Percentiles rank a stretch among this genome's conserved stretches.
Conservation (phyloP, 208 protist genomes). For the Leishmania tarentolae region DNA sequence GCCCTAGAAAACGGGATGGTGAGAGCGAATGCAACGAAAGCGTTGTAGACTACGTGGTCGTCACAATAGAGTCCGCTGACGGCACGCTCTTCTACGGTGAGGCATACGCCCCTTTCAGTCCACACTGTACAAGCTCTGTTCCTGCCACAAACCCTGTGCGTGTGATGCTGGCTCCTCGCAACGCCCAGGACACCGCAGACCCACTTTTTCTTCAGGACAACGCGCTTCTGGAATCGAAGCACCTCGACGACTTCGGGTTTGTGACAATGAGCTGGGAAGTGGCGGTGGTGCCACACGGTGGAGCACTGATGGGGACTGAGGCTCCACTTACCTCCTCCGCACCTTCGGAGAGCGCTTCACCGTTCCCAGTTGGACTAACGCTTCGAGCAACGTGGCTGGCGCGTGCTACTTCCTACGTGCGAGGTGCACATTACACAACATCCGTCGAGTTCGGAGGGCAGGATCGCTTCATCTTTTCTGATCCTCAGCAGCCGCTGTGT, state of each 20-base stretch:
- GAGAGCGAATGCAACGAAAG: conserved; percentile 3
- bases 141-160: conserved; percentile 44
- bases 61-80: conserved; percentile 58
- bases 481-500: conserved; percentile 34
- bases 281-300: conserved; percentile 63
- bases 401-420: conserved; percentile 40
- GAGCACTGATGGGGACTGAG: conserved; percentile 32
- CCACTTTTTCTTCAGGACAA: conserved; percentile 65
- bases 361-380: conserved; percentile 72
- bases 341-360: background rate
- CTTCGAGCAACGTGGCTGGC: conserved; percentile 75
- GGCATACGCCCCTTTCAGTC: conserved; percentile 77
- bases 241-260: conserved; percentile 85
- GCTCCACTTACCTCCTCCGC: background rate
- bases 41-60: conserved; percentile 55
- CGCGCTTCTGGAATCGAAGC: conserved; percentile 41
- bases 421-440: conserved; percentile 58
- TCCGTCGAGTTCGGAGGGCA: conserved; percentile 76
- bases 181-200: conserved; percentile 58
- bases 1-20: conserved; percentile 7
- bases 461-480: conserved; percentile 41
- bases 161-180: conserved; percentile 81
- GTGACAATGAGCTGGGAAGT: conserved; percentile 77
- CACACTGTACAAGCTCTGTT: conserved; percentile 51
- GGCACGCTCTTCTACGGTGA: conserved; percentile 50